These are phyloP conservation scores for Sugiyamaella smithiae DNA, from an alignment of 805 yeast genomes.

Conservation along the genomic window DNA sequence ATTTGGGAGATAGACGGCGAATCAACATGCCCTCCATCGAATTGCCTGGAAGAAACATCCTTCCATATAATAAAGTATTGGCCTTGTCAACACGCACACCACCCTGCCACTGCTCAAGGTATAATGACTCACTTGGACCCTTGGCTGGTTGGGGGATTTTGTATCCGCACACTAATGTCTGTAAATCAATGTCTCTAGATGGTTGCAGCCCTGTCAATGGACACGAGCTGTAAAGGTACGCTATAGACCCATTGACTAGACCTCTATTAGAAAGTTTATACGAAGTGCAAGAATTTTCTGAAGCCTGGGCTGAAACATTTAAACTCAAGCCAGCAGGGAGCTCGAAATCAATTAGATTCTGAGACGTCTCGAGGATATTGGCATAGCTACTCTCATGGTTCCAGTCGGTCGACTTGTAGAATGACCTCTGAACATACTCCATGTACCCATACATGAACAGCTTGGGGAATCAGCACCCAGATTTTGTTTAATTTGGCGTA, in stretches of 20 bases:
- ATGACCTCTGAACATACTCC: conserved; percentile 79
- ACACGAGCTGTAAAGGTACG: conserved; percentile 71
- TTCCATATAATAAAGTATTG: conserved; percentile 66
- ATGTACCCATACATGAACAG: conserved; percentile 73
- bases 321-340: conserved; percentile 67
- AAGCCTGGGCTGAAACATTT: conserved; percentile 65
- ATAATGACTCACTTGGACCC: conserved; percentile 25
- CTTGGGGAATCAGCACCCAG: background rate
- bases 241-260: conserved; percentile 72
- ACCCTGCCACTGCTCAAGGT: conserved; percentile 29
- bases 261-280: conserved; percentile 64
- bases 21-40: conserved; percentile 85
- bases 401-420: conserved; percentile 72
- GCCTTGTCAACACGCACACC: conserved; percentile 29
- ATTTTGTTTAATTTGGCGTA: no score
- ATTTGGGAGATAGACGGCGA: conserved; percentile 52
- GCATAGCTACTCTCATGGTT: conserved; percentile 74
- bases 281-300: conserved; percentile 68
- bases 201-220: conserved; percentile 52
- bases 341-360: conserved; percentile 64
- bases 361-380: conserved; percentile 68
- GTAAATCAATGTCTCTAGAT: conserved; percentile 54
- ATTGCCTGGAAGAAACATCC: conserved; percentile 84
- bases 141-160: conserved; percentile 48
- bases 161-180: conserved; percentile 69